Base-by-base conservation (phyloP, 331 rosid genomes). In the Quercus tomentella region DNA sequence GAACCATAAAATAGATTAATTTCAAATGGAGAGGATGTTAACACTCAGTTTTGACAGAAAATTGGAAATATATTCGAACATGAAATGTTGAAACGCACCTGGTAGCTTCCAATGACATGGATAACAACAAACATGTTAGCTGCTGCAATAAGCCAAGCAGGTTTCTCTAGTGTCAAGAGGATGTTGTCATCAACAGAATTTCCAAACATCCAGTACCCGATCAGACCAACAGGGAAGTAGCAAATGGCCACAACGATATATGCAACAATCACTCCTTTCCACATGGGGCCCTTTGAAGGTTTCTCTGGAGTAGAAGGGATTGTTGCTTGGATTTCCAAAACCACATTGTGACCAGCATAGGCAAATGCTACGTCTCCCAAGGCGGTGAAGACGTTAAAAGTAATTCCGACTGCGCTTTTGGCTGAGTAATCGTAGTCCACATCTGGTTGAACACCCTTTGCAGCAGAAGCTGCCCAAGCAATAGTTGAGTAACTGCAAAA, bases 291-390 rank as follows among this genome's bases (percentile, higher is more conserved):
- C 80, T 96, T 96, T 1, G 99, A 96, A 56, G 99, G 99, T 82
- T 88, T 96, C 81, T 89, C 99, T 0, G 98, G 97, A 8, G 99
- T 87, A 15, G 99, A 96, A 4, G 98, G 98, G 61, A 96, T 96
- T 5, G 99, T 96, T 66, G 98, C 99, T 81, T 96, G 99, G 72
- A 96, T 96, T 82, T 96, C 99, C 17, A 93, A 67, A 56, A 93
- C 99, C 41, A 96, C 98, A 20, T 93, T 96, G 89, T 96, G 99
- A 43, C 99, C 99, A 3, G 98, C 98, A 82, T 91, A 96, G n/a
- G 99, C 98, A 80, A 93, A 96, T 76, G 97, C 98, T 28, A 93
- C 94, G 33, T 90, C 92, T 0, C 98, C 99, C 52, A 96, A 83
- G 17, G 92, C 98, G 76, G 21, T 87, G 1, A 93, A 86, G 88